phyloP scores from a whole-genome alignment of 495 filamentous ascomycete species.

The Cairneyella variabilis region DNA sequence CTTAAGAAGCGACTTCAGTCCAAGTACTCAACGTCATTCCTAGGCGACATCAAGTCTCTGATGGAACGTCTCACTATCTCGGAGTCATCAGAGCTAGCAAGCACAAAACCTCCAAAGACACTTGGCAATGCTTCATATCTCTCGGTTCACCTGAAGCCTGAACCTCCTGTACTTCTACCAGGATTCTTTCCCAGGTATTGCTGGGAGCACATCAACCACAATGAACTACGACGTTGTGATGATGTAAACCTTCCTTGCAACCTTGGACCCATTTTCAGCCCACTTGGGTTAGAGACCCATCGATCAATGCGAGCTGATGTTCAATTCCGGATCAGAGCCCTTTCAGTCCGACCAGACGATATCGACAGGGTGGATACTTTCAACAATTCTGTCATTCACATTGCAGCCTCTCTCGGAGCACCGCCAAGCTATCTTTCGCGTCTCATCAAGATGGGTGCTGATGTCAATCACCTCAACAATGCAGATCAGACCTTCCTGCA shows the following conservation, averaged over 20 bases:
- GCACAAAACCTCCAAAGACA: not conserved
- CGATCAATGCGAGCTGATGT: conserved; percentile 5
- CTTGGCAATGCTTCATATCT: not conserved
- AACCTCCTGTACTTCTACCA: conserved; percentile 5
- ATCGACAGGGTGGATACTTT: conserved; percentile 7
- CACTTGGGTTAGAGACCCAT: not conserved
- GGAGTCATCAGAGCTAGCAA: conserved; percentile 2
- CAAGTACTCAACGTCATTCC: conserved; percentile 12
- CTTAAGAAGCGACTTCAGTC: conserved; percentile 14
- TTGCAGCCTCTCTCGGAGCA: conserved; percentile 8
- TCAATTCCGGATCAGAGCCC: conserved; percentile 3
- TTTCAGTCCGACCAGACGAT: conserved; percentile 2
- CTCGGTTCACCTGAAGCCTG: not conserved
- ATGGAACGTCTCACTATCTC: conserved; percentile 18
- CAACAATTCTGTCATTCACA: conserved; percentile 14
- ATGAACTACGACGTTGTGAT: conserved; percentile 7
- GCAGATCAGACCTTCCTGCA: conserved; percentile 18
- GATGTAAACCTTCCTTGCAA: not conserved
- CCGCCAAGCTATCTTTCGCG: conserved; percentile 1
- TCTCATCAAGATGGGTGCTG: conserved; percentile 4
- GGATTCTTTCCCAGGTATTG: conserved; percentile 17
- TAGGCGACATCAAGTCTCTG: conserved; percentile 18
- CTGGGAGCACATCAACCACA: conserved; percentile 14
- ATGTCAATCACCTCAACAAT: conserved; percentile 9
- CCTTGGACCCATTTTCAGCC: conserved; percentile 1